These are phyloP conservation scores for Sugiyamaella sp. DNA, from an alignment of 1,139 yeast genomes.

Conservation along the genomic window DNA sequence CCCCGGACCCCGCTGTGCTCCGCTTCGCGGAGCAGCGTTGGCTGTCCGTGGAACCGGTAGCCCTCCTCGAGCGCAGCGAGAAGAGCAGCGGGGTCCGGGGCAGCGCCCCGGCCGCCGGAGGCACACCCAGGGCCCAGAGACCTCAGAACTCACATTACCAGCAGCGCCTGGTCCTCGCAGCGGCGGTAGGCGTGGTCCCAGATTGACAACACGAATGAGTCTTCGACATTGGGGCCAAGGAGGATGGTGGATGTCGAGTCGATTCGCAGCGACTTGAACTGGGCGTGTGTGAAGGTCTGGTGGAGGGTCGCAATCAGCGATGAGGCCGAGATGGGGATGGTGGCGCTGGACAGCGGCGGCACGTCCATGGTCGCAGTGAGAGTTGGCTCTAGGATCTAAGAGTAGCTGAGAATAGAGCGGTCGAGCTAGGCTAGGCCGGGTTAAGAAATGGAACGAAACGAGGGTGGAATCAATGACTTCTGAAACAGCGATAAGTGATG, in stretches of 20 bases:
- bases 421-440: too few relatives aligned
- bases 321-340: slow-evolving; percentile 41
- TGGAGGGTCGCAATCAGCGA: slow-evolving; percentile 44
- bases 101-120: not conserved
- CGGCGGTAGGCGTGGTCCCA: slow-evolving; percentile 48
- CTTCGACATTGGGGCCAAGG: slow-evolving; percentile 42
- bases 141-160: slow-evolving; percentile 39
- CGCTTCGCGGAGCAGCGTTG: slow-evolving; percentile 3
- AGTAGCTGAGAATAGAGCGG: too few relatives aligned
- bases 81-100: not conserved
- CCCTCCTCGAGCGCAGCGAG: too few relatives aligned
- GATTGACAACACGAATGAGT: slow-evolving; percentile 39
- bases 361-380: slow-evolving; percentile 37
- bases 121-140: not conserved
- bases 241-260: slow-evolving; percentile 42
- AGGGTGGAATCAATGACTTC: too few relatives aligned
- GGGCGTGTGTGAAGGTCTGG: slow-evolving; percentile 39
- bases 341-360: slow-evolving; percentile 39
- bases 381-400: too few relatives aligned
- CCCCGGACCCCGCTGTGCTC: slow-evolving; percentile 1
- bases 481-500: too few relatives aligned
- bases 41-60: too few relatives aligned
- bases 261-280: slow-evolving; percentile 37
- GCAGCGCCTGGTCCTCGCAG: slow-evolving; percentile 47
- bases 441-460: too few relatives aligned